phyloP scores from a whole-genome alignment of 2,329 filamentous ascomycete species.

The Laburnicola sp. region DNA sequence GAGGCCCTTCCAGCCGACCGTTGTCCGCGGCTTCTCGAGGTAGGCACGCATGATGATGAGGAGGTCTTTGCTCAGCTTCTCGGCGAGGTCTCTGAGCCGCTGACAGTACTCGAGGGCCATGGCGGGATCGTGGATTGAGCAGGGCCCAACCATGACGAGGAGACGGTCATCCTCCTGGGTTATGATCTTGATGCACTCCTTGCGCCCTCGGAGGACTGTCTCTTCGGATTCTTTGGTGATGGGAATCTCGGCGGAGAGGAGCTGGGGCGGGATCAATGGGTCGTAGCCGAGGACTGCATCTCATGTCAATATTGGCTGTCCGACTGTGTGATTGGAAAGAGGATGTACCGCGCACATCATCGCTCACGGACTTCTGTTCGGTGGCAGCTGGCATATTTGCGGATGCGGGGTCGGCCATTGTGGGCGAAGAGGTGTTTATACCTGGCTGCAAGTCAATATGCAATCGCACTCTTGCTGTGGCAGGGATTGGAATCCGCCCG shows the following conservation, averaged over 20 bases:
- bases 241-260: constrained; percentile 85
- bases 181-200: constrained; percentile 72
- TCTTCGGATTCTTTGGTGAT: constrained; percentile 61
- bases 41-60: constrained; percentile 97
- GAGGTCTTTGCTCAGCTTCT: constrained; percentile 80
- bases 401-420: constrained; percentile 13
- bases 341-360: constrained; percentile 57
- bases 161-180: constrained; percentile 81
- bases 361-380: constrained; percentile 43
- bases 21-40: constrained; percentile 97
- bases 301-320: constrained; percentile 1
- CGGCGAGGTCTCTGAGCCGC: constrained; percentile 74
- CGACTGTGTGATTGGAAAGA: not conserved
- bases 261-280: constrained; percentile 83
- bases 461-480: not conserved
- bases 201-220: constrained; percentile 72
- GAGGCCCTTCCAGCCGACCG: constrained; percentile 97
- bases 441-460: constrained; percentile 6
- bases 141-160: constrained; percentile 91
- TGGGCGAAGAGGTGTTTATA: constrained; percentile 15
- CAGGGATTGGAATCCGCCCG: not conserved
- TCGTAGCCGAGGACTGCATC: constrained; percentile 84
- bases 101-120: constrained; percentile 86
- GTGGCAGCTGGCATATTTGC: constrained; percentile 35
- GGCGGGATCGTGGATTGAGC: constrained; percentile 93